Evolutionary conservation across 805 yeast genomes (phyloP).

Genomic region (Candida hispaniensis): DNA sequence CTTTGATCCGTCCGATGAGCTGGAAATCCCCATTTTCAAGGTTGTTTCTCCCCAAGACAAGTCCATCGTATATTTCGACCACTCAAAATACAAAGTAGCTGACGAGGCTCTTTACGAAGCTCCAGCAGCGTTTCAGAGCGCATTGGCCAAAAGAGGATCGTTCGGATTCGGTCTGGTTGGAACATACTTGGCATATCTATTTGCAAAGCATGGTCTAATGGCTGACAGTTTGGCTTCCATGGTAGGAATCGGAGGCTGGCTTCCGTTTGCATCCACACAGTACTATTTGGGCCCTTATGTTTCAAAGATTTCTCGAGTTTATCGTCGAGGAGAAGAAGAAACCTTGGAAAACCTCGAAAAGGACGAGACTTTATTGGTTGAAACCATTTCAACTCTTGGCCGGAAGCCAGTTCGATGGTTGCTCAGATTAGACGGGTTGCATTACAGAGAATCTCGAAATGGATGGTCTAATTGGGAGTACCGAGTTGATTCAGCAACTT

Average conservation of each 20-base stretch:
- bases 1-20: constrained; percentile 15
- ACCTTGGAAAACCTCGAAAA: constrained; percentile 48
- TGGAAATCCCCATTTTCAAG: constrained; percentile 1
- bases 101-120: constrained; percentile 13
- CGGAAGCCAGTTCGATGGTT: constrained; percentile 51
- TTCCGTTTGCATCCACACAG: constrained; percentile 5
- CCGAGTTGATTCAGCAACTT: too few species aligned
- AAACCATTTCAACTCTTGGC: constrained; percentile 59
- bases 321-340: constrained; percentile 50
- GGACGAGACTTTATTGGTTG: constrained; percentile 58
- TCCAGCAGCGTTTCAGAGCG: constrained; percentile 11
- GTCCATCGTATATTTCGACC: background rate
- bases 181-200: constrained; percentile 9
- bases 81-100: constrained; percentile 5
- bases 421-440: constrained; percentile 41
- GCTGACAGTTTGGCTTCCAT: constrained; percentile 9
- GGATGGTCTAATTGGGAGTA: constrained; percentile 43
- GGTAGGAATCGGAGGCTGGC: constrained; percentile 5
- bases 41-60: constrained; percentile 4
- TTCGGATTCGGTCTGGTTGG: constrained; percentile 11
- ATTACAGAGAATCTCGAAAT: constrained; percentile 33
- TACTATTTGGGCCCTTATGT: constrained; percentile 42
- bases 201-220: constrained; percentile 5
- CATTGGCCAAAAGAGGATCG: constrained; percentile 10
- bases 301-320: constrained; percentile 57